A percentile compares a stretch with the other conserved stretches of the same genome.
These are phyloP conservation scores for Chlamydomonas sp. DNA, from an alignment of 139 green algal species.

Conservation along the genomic window DNA sequence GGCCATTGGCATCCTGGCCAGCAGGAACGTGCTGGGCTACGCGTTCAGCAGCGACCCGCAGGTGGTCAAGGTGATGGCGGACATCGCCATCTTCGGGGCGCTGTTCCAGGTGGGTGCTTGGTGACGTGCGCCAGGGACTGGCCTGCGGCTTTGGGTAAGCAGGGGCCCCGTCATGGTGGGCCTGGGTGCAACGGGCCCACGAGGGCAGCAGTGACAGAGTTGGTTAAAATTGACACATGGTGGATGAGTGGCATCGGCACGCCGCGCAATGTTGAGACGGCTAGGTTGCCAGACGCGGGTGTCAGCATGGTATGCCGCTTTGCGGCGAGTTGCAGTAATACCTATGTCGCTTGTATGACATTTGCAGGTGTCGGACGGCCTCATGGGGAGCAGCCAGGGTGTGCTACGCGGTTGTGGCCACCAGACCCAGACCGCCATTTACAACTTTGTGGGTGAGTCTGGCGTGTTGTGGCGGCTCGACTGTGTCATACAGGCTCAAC, in stretches of 20 bases:
- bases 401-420: constrained; percentile 50
- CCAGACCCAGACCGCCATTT: constrained; percentile 45
- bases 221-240: too few species aligned
- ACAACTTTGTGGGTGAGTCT: constrained; percentile 23
- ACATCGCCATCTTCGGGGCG: constrained; percentile 36
- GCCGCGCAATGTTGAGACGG: too few species aligned
- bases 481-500: too few species aligned
- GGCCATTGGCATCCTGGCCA: constrained; percentile 16
- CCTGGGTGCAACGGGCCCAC: background rate
- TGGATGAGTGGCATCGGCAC: too few species aligned
- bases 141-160: background rate
- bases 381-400: constrained; percentile 49
- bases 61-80: constrained; percentile 28
- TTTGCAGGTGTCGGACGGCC: constrained; percentile 46
- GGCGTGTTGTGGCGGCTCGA: too few species aligned
- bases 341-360: background rate
- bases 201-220: background rate
- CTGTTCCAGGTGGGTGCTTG: constrained; percentile 49
- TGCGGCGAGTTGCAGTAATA: background rate
- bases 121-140: background rate
- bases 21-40: constrained; percentile 20
- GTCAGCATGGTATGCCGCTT: too few species aligned
- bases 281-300: too few species aligned
- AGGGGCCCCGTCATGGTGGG: background rate
- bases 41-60: constrained; percentile 38